These are phyloP conservation scores for Phytopythium oedochilum DNA, from an alignment of 352 stramenopile species.

Conservation along the genomic window DNA sequence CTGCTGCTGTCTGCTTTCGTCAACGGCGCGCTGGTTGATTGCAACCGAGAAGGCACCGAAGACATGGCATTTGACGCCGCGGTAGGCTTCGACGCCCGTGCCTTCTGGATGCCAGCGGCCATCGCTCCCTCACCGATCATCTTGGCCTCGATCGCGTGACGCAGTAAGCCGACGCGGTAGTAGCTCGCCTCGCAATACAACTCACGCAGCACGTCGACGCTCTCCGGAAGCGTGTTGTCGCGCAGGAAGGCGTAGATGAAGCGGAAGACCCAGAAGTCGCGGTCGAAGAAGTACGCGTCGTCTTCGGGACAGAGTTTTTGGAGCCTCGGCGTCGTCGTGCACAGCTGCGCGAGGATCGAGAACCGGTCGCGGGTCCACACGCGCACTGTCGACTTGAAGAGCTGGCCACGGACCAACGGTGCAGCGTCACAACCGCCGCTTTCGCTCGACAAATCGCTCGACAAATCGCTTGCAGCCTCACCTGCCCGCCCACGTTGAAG, in stretches of 20 bases:
- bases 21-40: not conserved
- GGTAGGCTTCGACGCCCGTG: not conserved
- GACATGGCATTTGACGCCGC: not conserved
- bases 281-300: constrained; percentile 70
- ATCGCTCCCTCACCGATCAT: constrained; percentile 61
- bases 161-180: constrained; percentile 66
- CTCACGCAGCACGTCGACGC: constrained; percentile 57
- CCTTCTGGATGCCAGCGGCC: constrained; percentile 16
- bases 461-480: not conserved
- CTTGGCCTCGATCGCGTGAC: constrained; percentile 72
- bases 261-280: constrained; percentile 69
- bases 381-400: constrained; percentile 70
- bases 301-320: constrained; percentile 37
- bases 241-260: constrained; percentile 66
- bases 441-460: not conserved
- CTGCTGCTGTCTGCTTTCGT: not conserved
- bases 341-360: constrained; percentile 78
- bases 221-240: constrained; percentile 53
- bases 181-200: constrained; percentile 77
- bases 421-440: not conserved
- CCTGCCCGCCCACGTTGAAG: constrained; percentile 72
- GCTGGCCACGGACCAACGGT: constrained; percentile 11
- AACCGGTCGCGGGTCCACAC: constrained; percentile 76
- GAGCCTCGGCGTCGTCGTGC: constrained; percentile 57
- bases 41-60: not conserved